Conservation (phyloP, 176 grass and related monocot species). For the Oryza officinalis region DNA sequence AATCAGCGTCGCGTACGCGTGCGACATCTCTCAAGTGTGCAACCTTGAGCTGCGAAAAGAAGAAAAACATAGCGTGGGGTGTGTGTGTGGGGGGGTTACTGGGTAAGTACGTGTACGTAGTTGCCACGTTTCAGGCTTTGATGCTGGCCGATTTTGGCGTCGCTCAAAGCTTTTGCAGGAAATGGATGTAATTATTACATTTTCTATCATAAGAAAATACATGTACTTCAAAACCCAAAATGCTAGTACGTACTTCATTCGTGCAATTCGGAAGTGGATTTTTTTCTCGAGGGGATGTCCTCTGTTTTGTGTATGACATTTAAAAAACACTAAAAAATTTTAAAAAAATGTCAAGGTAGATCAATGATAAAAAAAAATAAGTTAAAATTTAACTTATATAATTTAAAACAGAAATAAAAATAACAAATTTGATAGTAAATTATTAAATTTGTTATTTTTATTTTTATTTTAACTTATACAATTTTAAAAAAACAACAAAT, state of each 20-base stretch:
- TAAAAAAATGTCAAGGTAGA: too few relatives aligned
- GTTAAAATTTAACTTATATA: too few relatives aligned
- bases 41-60: not conserved
- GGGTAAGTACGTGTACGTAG: not conserved
- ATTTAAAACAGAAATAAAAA: too few relatives aligned
- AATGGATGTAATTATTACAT: not conserved
- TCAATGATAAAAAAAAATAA: too few relatives aligned
- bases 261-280: too few relatives aligned
- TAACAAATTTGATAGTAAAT: too few relatives aligned
- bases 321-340: too few relatives aligned
- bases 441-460: too few relatives aligned
- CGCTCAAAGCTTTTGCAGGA: slow-evolving; percentile 18
- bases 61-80: not conserved
- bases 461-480: too few relatives aligned
- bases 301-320: too few relatives aligned
- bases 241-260: not conserved
- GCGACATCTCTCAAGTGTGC: not conserved
- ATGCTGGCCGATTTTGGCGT: slow-evolving; percentile 10
- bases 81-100: not conserved
- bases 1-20: not conserved
- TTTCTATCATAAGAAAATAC: not conserved
- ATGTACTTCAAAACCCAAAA: not conserved
- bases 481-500: too few relatives aligned
- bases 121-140: slow-evolving; percentile 10
- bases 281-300: too few relatives aligned